Percentiles rank a stretch among this genome's conserved stretches.
Conservation (phyloP, 2,329 filamentous ascomycete genomes). For the Penicillium sp. region DNA sequence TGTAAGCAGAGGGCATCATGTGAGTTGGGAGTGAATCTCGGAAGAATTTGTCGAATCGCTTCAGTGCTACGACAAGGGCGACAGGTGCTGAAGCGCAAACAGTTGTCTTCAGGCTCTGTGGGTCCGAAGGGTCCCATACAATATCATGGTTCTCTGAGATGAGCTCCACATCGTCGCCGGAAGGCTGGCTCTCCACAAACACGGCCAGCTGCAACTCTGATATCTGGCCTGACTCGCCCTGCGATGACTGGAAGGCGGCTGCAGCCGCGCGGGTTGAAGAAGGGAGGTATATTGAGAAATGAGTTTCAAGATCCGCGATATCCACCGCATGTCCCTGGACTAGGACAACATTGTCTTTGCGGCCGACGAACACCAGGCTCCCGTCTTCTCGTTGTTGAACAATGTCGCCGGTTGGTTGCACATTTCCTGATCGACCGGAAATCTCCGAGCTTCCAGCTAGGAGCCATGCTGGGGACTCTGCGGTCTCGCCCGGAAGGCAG, state of each 20-base stretch:
- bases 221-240: slow-evolving; percentile 19
- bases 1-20: slow-evolving; percentile 52
- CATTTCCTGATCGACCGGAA: slow-evolving; percentile 39
- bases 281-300: slow-evolving; percentile 47
- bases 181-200: slow-evolving; percentile 42
- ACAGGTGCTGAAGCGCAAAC: slow-evolving; percentile 36
- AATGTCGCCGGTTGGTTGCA: slow-evolving; percentile 43
- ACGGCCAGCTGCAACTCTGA: slow-evolving; percentile 36
- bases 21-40: slow-evolving; percentile 53
- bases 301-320: slow-evolving; percentile 48
- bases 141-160: slow-evolving; percentile 35
- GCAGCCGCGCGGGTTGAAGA: slow-evolving; percentile 36
- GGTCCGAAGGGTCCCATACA: slow-evolving; percentile 18
- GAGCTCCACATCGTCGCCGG: slow-evolving; percentile 36
- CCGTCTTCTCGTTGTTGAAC: slow-evolving; percentile 39
- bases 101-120: slow-evolving; percentile 18
- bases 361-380: slow-evolving; percentile 40
- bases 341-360: slow-evolving; percentile 41
- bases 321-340: slow-evolving; percentile 50
- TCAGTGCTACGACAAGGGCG: slow-evolving; percentile 44
- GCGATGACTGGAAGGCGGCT: slow-evolving; percentile 33
- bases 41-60: slow-evolving; percentile 52
- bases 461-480: slow-evolving; percentile 38
- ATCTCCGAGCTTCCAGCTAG: slow-evolving; percentile 40
- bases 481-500: slow-evolving; percentile 35